Percentiles rank a stretch among this genome's conserved stretches.
Evolutionary conservation across 768 basidiomycete genomes (phyloP).

Genomic region (Boletus pseudo-olivaceus): DNA sequence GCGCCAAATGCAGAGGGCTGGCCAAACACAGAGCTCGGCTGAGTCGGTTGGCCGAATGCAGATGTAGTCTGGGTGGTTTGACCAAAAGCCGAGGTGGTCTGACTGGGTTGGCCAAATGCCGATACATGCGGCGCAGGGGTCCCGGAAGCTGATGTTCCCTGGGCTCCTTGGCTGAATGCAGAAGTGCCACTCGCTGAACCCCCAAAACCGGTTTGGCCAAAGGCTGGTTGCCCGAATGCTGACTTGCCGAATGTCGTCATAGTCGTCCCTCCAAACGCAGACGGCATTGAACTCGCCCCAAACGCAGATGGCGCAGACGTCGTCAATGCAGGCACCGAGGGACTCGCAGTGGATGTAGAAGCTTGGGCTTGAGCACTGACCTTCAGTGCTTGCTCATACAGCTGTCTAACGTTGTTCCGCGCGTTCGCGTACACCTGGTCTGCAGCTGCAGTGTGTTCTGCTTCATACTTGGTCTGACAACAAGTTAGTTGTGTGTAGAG

Average conservation of each 20-base stretch:
- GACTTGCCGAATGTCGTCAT: conserved; percentile 23
- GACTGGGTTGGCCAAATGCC: conserved; percentile 37
- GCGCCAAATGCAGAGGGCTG: conserved; percentile 35
- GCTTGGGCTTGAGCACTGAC: conserved; percentile 32
- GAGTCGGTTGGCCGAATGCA: conserved; percentile 33
- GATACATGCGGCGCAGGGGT: conserved; percentile 32
- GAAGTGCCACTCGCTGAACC: conserved; percentile 9
- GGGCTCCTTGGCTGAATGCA: conserved; percentile 28
- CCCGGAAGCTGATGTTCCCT: conserved; percentile 35
- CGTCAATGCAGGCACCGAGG: conserved; percentile 20
- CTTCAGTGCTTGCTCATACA: conserved; percentile 51
- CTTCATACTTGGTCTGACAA: conserved; percentile 55
- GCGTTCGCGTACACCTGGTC: conserved; percentile 49
- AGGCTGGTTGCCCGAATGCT: conserved; percentile 38
- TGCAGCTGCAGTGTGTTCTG: conserved; percentile 50
- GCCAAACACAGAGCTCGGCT: conserved; percentile 36
- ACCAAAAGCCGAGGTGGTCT: conserved; percentile 36
- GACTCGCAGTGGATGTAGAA: conserved; percentile 4
- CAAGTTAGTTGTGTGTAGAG: background rate
- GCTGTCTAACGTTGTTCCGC: conserved; percentile 44
- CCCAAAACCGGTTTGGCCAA: conserved; percentile 37
- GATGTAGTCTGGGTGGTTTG: conserved; percentile 27
- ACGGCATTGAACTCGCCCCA: conserved; percentile 28
- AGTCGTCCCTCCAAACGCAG: conserved; percentile 33
- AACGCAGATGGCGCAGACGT: conserved; percentile 38